Conservation (phyloP, 306 rosid genomes). For the Sindora glabra region DNA sequence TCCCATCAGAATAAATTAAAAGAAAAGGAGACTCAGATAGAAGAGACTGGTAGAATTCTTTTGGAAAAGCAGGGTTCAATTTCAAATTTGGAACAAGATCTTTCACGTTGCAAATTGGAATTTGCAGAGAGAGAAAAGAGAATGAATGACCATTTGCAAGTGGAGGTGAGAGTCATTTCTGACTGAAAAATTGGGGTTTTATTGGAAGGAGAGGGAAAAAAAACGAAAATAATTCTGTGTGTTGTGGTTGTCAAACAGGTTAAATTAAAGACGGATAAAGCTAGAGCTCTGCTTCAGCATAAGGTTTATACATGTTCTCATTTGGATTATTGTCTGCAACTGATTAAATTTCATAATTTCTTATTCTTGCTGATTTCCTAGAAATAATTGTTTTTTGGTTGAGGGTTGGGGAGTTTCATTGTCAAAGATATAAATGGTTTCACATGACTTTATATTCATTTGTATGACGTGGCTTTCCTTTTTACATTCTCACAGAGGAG, state of each 20-base stretch:
- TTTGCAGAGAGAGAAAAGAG: constrained; percentile 62
- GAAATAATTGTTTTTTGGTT: too few species aligned
- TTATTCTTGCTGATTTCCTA: too few species aligned
- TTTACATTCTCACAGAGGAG: constrained; percentile 53
- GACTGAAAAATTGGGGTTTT: neutral
- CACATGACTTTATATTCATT: neutral
- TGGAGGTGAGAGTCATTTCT: constrained; percentile 44
- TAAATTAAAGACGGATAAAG: constrained; percentile 51
- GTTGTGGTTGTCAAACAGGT: constrained; percentile 43
- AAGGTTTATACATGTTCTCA: constrained; percentile 40
- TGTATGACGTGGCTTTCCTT: neutral
- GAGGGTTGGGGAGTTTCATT: too few species aligned
- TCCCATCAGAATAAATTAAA: constrained; percentile 53
- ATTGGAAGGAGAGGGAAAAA: too few species aligned
- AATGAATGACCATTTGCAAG: constrained; percentile 41
- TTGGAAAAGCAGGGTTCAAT: constrained; percentile 47
- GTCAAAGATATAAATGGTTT: neutral
- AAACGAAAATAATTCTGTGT: too few species aligned
- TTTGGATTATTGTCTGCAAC: neutral
- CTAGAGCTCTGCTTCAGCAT: constrained; percentile 37
- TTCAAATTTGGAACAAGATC: constrained; percentile 55
- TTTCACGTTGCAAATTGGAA: constrained; percentile 52
- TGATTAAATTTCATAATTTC: neutral
- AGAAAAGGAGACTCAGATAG: constrained; percentile 55
- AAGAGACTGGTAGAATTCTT: constrained; percentile 42